These are phyloP conservation scores for Arachnopeziza araneosa DNA, from an alignment of 2,329 filamentous ascomycete species.

Conservation along the genomic window DNA sequence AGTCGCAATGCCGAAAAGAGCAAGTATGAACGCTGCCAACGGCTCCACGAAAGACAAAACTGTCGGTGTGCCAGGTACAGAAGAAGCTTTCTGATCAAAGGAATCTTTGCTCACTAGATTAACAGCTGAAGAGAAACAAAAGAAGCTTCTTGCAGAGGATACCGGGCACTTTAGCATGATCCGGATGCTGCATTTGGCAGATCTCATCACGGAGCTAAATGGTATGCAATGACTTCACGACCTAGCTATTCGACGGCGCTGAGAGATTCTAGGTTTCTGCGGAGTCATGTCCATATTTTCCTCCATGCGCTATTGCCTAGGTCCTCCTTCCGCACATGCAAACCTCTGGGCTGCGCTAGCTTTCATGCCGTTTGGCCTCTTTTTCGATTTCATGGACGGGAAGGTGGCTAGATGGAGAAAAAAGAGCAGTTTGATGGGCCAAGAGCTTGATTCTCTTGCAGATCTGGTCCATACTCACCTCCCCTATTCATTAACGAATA, in stretches of 20 bases:
- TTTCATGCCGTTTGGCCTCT: conserved; percentile 87
- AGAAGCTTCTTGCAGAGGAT: conserved; percentile 62
- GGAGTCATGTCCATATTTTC: conserved; percentile 95
- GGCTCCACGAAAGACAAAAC: conserved; percentile 41
- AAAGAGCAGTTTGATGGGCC: conserved; percentile 97
- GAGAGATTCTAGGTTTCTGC: conserved; percentile 59
- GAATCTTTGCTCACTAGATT: neutral
- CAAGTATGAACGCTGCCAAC: conserved; percentile 42
- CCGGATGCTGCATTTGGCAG: conserved; percentile 68
- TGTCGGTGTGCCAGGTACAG: conserved; percentile 37
- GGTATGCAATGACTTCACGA: conserved; percentile 39
- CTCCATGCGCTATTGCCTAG: conserved; percentile 86
- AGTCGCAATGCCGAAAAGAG: conserved; percentile 58
- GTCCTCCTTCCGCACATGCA: conserved; percentile 55
- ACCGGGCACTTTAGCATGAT: conserved; percentile 69
- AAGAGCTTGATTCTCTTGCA: conserved; percentile 92
- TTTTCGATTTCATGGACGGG: conserved; percentile 98
- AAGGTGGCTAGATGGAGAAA: conserved; percentile 93
- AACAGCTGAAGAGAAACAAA: conserved; percentile 68
- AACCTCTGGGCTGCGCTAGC: conserved; percentile 78
- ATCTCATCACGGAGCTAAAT: conserved; percentile 80
- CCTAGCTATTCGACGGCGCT: neutral
- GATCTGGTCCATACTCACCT: conserved; percentile 62
- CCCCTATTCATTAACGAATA: neutral
- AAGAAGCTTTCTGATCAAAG: neutral